A percentile compares a stretch with the other conserved stretches of the same genome.
phyloP scores from a whole-genome alignment of 106 monocot species.

The Xerophyta viscosa region DNA sequence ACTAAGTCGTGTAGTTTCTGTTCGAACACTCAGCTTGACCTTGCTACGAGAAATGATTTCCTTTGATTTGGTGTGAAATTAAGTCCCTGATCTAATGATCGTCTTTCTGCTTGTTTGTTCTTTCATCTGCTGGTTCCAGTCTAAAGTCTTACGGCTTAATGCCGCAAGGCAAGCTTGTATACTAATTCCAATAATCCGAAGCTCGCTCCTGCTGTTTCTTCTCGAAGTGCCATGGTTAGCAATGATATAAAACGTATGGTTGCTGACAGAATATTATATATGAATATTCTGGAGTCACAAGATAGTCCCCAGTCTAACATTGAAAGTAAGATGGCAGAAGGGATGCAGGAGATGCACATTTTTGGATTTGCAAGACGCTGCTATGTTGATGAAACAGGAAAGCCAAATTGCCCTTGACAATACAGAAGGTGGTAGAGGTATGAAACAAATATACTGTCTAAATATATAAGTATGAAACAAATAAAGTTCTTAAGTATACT shows the following conservation, averaged over 20 bases:
- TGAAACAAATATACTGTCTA: not conserved
- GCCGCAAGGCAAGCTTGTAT: not conserved
- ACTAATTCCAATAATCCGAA: slow-evolving; percentile 1
- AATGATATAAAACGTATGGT: not conserved
- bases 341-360: not conserved
- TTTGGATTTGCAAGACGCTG: slow-evolving; percentile 1
- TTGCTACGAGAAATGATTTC: too few species aligned
- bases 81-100: too few species aligned
- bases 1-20: too few species aligned
- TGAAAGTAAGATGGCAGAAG: slow-evolving; percentile 3
- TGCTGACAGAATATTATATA: too few species aligned
- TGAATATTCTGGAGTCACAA: not conserved
- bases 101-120: too few species aligned
- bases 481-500: too few species aligned
- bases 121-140: slow-evolving; percentile 16
- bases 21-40: too few species aligned
- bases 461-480: too few species aligned
- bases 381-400: not conserved
- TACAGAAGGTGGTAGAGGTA: not conserved
- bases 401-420: not conserved
- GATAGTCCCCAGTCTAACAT: not conserved
- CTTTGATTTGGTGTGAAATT: too few species aligned
- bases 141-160: slow-evolving; percentile 2
- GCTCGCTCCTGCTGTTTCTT: not conserved
- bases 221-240: not conserved